Percentiles rank a stretch among this genome's conserved stretches.
phyloP scores from a whole-genome alignment of 1,284 basidiomycete species.

The Peniophora sp. region DNA sequence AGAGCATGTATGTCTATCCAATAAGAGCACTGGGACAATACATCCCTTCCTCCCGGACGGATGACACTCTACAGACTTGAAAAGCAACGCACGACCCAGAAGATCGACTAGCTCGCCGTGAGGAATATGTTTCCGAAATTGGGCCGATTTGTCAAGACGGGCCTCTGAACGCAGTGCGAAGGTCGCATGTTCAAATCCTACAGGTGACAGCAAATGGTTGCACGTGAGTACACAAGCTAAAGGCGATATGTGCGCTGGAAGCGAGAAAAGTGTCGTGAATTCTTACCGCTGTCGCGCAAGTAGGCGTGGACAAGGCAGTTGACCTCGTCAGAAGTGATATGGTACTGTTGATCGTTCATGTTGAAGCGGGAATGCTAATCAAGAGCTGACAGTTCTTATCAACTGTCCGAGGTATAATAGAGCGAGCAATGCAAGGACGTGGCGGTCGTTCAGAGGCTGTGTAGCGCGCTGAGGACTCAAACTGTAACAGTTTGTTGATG shows the following conservation, averaged over 20 bases:
- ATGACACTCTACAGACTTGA: constrained; percentile 78
- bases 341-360: not conserved
- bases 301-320: constrained; percentile 81
- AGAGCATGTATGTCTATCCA: constrained; percentile 63
- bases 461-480: too few relatives aligned
- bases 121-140: constrained; percentile 63
- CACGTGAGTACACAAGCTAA: too few relatives aligned
- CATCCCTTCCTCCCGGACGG: constrained; percentile 33
- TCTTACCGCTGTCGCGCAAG: constrained; percentile 70
- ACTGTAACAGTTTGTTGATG: too few relatives aligned
- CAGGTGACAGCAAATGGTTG: too few relatives aligned
- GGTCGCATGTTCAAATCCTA: constrained; percentile 74
- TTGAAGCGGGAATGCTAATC: too few relatives aligned
- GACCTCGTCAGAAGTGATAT: constrained; percentile 73
- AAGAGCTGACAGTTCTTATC: too few relatives aligned
- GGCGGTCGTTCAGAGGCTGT: too few relatives aligned
- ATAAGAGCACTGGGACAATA: constrained; percentile 58
- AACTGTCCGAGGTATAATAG: too few relatives aligned
- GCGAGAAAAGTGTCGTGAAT: too few relatives aligned
- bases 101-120: constrained; percentile 80
- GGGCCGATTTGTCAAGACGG: constrained; percentile 57
- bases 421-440: too few relatives aligned
- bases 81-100: constrained; percentile 72
- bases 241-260: too few relatives aligned
- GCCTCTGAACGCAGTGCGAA: constrained; percentile 69